phyloP scores from a whole-genome alignment of 805 yeast genomes.

The Suhomyces sp. region DNA sequence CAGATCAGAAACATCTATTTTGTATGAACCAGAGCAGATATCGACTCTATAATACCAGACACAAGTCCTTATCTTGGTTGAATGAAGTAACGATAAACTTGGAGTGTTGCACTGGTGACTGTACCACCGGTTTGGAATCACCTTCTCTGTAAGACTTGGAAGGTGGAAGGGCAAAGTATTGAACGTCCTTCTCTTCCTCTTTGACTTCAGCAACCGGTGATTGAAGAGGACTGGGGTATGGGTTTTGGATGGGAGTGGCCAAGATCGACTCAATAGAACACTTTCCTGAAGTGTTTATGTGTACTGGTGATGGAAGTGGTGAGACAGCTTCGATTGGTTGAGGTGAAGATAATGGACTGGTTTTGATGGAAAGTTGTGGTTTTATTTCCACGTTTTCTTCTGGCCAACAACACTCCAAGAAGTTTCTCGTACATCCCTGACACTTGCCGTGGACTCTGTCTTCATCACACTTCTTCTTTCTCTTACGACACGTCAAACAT shows the following conservation, averaged over 20 bases:
- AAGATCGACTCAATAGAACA: conserved; percentile 14
- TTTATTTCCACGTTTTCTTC: conserved; percentile 13
- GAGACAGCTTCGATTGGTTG: not conserved
- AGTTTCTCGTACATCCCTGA: conserved; percentile 45
- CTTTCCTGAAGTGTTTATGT: conserved; percentile 3
- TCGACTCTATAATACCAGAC: conserved; percentile 18
- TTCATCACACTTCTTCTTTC: conserved; percentile 67
- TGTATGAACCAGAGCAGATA: too few relatives aligned
- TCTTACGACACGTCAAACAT: conserved; percentile 60
- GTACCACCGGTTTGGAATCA: not conserved
- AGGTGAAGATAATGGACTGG: conserved; percentile 9
- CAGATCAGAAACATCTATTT: too few relatives aligned
- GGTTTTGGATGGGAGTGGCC: conserved; percentile 19
- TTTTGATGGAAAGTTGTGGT: conserved; percentile 3
- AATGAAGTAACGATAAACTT: conserved; percentile 37
- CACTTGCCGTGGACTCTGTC: conserved; percentile 42
- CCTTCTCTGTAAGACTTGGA: conserved; percentile 4
- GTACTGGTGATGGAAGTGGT: conserved; percentile 1
- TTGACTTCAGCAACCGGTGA: conserved; percentile 24
- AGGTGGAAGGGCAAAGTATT: conserved; percentile 18
- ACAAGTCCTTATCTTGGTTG: conserved; percentile 28
- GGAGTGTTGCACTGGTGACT: conserved; percentile 5
- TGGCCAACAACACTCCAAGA: conserved; percentile 46
- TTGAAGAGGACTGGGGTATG: conserved; percentile 33
- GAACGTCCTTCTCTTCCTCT: conserved; percentile 18